Base-by-base conservation (phyloP, 768 basidiomycete genomes). In the Rhodotorula babjevae region DNA sequence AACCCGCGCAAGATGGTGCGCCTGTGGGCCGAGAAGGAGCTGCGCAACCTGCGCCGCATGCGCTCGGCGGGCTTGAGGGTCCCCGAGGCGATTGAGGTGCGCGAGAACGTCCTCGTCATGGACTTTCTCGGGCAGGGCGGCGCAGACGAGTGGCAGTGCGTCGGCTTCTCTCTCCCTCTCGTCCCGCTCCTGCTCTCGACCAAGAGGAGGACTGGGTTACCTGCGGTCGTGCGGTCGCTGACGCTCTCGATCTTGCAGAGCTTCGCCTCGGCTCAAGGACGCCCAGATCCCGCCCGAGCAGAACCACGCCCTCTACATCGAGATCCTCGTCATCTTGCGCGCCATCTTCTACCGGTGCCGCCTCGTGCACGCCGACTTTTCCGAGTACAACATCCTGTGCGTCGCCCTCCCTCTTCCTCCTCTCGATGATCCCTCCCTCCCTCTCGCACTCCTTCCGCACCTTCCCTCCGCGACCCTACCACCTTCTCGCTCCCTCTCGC, bases 1-100 rank as follows among this genome's bases (percentile, higher is more conserved):
- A 99, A 98, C 79, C 95, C 96, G 25, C 87, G 96, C 40, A 99
- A 99, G 83, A 98, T 99, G 95, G 94, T 99, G 29, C 86, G 93
- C 25, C 82, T 98, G 7, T 99, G 96, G 96, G 96, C 96, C 4
- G 96, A 99, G 82, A 99, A 99, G 82, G 96, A 99, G 81, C 90
- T 97, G 89, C 87, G 96, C 33, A 99, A 99, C 80, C 83, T 99
- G 72, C 89, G 90, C 79, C 86, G 96, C 46, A 82, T 99, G 59
- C 84, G 86, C 16, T 82, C 87, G n/a, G 91, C 91, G 29, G 93
- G 91, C 0, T 87, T 99, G 63, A 85, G 85, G 59, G 91, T 90
- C 72, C 96, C 96, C 2, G 89, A 91, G 59, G 91, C 93, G 4
- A 77, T 94, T 27, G 96, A 98, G 80, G 93, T 96, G 16, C 86